phyloP scores from a whole-genome alignment of 352 stramenopile species.

The Globisporangium heterothallicum region DNA sequence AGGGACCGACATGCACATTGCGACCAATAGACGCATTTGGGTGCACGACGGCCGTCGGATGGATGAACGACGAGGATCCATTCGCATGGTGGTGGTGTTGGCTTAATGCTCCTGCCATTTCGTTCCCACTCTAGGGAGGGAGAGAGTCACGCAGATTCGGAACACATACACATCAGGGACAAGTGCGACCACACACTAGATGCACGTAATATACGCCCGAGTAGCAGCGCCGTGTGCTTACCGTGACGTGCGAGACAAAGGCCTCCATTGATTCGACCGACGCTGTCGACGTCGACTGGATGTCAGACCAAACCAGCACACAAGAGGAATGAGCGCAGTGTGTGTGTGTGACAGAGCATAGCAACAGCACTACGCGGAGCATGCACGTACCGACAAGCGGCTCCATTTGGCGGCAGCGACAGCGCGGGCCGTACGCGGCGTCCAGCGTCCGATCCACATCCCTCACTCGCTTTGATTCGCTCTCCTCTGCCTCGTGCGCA shows the following conservation, averaged over 20 bases:
- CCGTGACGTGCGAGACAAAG: constrained; percentile 42
- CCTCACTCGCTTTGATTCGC: neutral
- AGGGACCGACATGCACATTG: constrained; percentile 65
- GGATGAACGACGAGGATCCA: constrained; percentile 23
- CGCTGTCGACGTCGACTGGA: constrained; percentile 11
- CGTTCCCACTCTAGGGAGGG: constrained; percentile 5
- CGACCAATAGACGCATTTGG: constrained; percentile 44
- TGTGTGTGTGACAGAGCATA: neutral
- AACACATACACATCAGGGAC: neutral
- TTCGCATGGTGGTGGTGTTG: constrained; percentile 1
- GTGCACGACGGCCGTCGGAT: constrained; percentile 71
- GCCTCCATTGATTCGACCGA: constrained; percentile 47
- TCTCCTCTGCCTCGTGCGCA: no score
- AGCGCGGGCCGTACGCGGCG: constrained; percentile 1
- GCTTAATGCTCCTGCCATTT: neutral
- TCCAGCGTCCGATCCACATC: constrained; percentile 11
- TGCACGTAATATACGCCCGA: no score
- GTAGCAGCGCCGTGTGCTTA: constrained; percentile 1
- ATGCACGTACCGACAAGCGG: constrained; percentile 5
- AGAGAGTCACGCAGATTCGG: neutral
- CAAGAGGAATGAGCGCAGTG: neutral
- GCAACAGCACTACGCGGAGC: neutral
- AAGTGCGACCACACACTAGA: neutral
- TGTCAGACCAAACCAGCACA: no score
- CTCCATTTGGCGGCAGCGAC: neutral